These are phyloP conservation scores for Physocladia obscura DNA, from an alignment of 192 early-diverging fungal genomes.

Conservation along the genomic window DNA sequence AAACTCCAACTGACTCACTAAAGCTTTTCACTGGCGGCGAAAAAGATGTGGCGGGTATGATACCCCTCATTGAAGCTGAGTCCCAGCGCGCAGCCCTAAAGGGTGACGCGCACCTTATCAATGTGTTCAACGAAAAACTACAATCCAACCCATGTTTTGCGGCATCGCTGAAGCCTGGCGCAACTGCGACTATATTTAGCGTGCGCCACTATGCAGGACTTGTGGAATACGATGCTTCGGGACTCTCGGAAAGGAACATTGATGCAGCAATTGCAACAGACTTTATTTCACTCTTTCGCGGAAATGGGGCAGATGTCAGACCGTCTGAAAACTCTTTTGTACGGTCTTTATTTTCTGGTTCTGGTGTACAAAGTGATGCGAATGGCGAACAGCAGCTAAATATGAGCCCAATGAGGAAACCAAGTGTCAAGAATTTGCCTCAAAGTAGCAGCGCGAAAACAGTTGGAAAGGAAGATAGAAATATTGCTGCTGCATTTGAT, in stretches of 20 bases:
- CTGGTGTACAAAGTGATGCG: slow-evolving; percentile 66
- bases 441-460: slow-evolving; percentile 7
- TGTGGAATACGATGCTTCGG: slow-evolving; percentile 77
- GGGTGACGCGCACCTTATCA: slow-evolving; percentile 29
- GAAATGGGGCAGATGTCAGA: slow-evolving; percentile 45
- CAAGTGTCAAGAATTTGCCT: slow-evolving; percentile 53
- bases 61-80: slow-evolving; percentile 26
- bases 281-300: slow-evolving; percentile 78
- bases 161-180: not conserved
- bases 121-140: slow-evolving; percentile 24
- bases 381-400: slow-evolving; percentile 69
- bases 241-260: slow-evolving; percentile 77
- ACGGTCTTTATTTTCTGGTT: slow-evolving; percentile 68
- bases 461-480: slow-evolving; percentile 9
- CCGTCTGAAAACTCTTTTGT: slow-evolving; percentile 73
- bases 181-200: slow-evolving; percentile 56
- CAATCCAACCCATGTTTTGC: slow-evolving; percentile 21
- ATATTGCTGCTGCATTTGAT: slow-evolving; percentile 42
- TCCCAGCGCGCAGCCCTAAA: not conserved
- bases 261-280: slow-evolving; percentile 66
- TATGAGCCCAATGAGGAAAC: slow-evolving; percentile 69
- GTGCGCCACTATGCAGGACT: slow-evolving; percentile 72
- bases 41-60: not conserved
- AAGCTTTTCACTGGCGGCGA: slow-evolving; percentile 54
- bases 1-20: slow-evolving; percentile 36